These are phyloP conservation scores for Colletotrichum orbiculare DNA, from an alignment of 2,329 filamentous ascomycete species.

Conservation along the genomic window DNA sequence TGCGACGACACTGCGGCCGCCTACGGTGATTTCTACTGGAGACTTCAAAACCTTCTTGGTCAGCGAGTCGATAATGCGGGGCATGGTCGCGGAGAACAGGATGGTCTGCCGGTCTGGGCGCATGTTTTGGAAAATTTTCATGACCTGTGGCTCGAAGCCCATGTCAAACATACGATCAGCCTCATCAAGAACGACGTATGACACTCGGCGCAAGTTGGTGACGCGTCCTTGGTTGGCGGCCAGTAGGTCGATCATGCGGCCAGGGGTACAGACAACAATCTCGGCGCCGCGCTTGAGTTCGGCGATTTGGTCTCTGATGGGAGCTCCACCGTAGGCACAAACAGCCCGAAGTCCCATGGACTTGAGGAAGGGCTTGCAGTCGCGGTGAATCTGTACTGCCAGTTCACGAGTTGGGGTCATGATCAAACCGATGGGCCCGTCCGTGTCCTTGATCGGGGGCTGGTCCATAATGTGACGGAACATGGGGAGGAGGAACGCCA, in stretches of 20 bases:
- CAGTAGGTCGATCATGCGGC: conserved; percentile 93
- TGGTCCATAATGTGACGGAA: conserved; percentile 98
- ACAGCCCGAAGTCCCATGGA: conserved; percentile 86
- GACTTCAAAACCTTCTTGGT: conserved; percentile 88
- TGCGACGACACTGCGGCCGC: conserved; percentile 86
- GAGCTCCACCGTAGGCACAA: conserved; percentile 93
- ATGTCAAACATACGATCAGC: conserved; percentile 99
- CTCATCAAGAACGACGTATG: conserved; percentile 95
- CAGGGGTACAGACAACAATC: conserved; percentile 94
- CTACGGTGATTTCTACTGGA: conserved; percentile 92
- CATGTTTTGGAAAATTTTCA: conserved; percentile 94
- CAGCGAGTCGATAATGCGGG: conserved; percentile 88
- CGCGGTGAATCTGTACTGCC: conserved; percentile 91
- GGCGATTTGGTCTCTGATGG: conserved; percentile 97
- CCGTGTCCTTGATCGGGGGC: conserved; percentile 79
- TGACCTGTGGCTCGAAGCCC: conserved; percentile 98
- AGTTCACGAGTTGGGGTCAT: conserved; percentile 96
- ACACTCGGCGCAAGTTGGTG: conserved; percentile 88
- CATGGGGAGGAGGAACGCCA: conserved; percentile 96
- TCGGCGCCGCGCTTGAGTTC: conserved; percentile 95
- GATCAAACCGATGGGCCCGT: conserved; percentile 89
- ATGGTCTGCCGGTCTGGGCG: conserved; percentile 94
- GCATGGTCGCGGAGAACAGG: conserved; percentile 96
- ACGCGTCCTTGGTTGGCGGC: conserved; percentile 95
- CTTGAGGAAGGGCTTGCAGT: conserved; percentile 94